phyloP scores from a whole-genome alignment of 441 rosid genomes.

The Rhodomyrtus psidioides region DNA sequence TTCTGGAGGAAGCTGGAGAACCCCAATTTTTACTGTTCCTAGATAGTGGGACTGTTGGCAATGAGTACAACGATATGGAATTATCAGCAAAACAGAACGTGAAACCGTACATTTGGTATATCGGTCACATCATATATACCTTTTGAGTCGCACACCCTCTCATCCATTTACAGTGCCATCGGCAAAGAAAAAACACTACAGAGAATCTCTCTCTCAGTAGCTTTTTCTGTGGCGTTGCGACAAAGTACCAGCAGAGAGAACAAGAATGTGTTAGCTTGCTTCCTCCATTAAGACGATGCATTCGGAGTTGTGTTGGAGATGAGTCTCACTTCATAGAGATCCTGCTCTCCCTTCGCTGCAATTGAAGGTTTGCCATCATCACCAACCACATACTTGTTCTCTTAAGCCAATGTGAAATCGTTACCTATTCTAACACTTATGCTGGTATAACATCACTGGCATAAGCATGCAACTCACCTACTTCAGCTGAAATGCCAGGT shows the following conservation, averaged over 20 bases:
- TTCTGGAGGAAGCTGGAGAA: background rate
- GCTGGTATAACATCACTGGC: background rate
- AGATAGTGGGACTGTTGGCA: background rate
- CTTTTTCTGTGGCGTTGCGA: background rate
- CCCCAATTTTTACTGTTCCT: background rate
- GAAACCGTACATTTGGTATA: background rate
- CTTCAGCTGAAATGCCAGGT: conserved; percentile 76
- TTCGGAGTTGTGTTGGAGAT: conserved; percentile 43
- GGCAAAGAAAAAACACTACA: background rate
- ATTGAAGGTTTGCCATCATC: background rate
- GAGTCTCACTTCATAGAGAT: conserved; percentile 68
- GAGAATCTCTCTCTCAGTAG: background rate
- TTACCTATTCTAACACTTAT: background rate
- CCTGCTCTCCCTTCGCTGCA: conserved; percentile 61
- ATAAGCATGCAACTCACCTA: conserved; percentile 36
- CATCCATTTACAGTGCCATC: background rate
- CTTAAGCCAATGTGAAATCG: background rate
- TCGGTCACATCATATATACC: background rate
- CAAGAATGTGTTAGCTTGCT: background rate
- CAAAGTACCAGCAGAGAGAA: background rate
- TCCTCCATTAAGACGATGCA: conserved; percentile 32
- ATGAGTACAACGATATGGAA: background rate
- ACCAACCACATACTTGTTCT: background rate
- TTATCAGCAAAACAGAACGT: background rate
- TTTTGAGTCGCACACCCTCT: background rate